Percentiles rank a stretch among this genome's conserved stretches.
Evolutionary conservation across 768 basidiomycete genomes (phyloP).

Genomic region (Mycena olivaceomarginata): DNA sequence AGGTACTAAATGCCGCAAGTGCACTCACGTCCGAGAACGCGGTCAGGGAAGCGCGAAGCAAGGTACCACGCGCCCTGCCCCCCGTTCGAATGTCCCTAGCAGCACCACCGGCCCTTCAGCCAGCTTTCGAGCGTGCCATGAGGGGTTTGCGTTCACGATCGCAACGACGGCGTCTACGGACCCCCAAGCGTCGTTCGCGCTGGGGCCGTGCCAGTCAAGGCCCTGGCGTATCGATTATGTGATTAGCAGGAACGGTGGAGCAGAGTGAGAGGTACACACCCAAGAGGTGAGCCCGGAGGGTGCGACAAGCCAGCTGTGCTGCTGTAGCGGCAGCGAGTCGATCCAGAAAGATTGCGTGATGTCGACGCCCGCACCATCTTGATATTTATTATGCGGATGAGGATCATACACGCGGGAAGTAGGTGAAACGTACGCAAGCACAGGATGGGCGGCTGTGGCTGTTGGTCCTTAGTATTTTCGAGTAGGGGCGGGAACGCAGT

Average conservation of each 20-base stretch:
- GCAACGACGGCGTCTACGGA: slow-evolving; percentile 73
- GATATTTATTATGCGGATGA: neutral
- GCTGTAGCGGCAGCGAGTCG: slow-evolving; percentile 75
- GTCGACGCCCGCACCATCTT: slow-evolving; percentile 94
- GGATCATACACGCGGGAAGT: neutral
- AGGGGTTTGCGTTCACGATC: slow-evolving; percentile 61
- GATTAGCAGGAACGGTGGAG: neutral
- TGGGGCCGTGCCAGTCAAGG: slow-evolving; percentile 95
- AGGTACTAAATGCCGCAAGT: neutral
- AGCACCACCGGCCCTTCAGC: slow-evolving; percentile 68
- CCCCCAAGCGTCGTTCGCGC: slow-evolving; percentile 81
- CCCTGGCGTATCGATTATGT: slow-evolving; percentile 67
- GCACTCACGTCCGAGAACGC: slow-evolving; percentile 74
- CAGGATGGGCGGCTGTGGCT: slow-evolving; percentile 70
- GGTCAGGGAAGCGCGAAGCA: slow-evolving; percentile 86
- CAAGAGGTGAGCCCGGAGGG: slow-evolving; percentile 91
- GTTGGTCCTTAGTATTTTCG: slow-evolving; percentile 46
- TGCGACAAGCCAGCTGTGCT: slow-evolving; percentile 84
- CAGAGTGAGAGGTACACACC: slow-evolving; percentile 63
- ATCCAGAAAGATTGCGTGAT: slow-evolving; percentile 77
- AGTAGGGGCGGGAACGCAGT: slow-evolving; percentile 72
- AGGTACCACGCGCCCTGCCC: slow-evolving; percentile 94
- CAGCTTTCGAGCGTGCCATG: slow-evolving; percentile 66
- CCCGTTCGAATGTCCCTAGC: slow-evolving; percentile 96
- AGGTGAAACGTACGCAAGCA: slow-evolving; percentile 73